phyloP scores from a whole-genome alignment of 2,329 filamentous ascomycete species.

The Monilinia polystroma region DNA sequence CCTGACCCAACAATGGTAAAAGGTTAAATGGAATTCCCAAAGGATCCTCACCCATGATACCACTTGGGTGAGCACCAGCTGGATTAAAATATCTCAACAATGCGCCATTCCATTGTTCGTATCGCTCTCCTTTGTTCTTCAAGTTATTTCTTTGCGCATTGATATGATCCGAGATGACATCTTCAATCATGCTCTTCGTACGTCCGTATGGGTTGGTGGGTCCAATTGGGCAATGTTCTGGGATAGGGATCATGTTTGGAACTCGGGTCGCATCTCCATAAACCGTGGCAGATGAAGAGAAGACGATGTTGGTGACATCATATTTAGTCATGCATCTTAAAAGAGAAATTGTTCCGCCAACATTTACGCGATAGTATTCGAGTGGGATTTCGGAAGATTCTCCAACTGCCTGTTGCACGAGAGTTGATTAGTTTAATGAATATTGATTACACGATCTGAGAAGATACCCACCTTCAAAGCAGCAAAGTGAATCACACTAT shows the following conservation, averaged over 20 bases:
- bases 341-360: conserved; percentile 85
- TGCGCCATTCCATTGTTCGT: conserved; percentile 86
- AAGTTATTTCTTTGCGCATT: conserved; percentile 81
- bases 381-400: conserved; percentile 92
- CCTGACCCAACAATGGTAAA: conserved; percentile 88
- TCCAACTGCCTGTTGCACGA: conserved; percentile 71
- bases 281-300: conserved; percentile 96
- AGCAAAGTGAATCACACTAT: conserved; percentile 98
- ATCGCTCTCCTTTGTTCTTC: conserved; percentile 74
- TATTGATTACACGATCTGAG: not conserved
- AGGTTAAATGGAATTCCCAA: conserved; percentile 95
- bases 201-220: conserved; percentile 97
- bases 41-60: conserved; percentile 97
- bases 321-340: conserved; percentile 84
- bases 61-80: conserved; percentile 87
- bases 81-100: conserved; percentile 98
- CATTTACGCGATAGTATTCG: conserved; percentile 98
- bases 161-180: conserved; percentile 87
- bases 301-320: conserved; percentile 95
- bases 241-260: conserved; percentile 98
- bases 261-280: conserved; percentile 97
- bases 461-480: conserved; percentile 75
- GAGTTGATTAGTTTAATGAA: conserved; percentile 23
- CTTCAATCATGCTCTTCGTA: conserved; percentile 91
- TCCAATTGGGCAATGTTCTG: conserved; percentile 91